These are phyloP conservation scores for Yarrowia sp. DNA, from an alignment of 805 yeast genomes.

Conservation along the genomic window DNA sequence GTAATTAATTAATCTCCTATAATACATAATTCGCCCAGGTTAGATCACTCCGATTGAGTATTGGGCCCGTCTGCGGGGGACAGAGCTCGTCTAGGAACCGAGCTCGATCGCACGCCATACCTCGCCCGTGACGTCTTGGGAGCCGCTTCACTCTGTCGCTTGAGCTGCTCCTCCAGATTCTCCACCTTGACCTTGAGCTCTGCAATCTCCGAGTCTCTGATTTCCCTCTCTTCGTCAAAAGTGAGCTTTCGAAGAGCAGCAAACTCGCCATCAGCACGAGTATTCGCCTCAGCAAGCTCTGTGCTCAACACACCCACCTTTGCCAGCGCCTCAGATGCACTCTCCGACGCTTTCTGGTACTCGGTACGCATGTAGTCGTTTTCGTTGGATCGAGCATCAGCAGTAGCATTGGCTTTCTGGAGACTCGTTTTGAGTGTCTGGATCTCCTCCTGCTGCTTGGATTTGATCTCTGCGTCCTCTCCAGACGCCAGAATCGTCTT, in stretches of 20 bases:
- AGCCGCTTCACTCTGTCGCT: conserved; percentile 31
- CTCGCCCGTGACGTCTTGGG: conserved; percentile 31
- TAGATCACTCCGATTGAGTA: conserved; percentile 10
- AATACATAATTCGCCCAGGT: neutral
- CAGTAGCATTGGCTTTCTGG: conserved; percentile 44
- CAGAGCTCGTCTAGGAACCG: conserved; percentile 33
- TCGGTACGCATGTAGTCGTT: conserved; percentile 50
- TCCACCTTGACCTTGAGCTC: conserved; percentile 35
- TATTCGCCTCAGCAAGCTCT: conserved; percentile 32
- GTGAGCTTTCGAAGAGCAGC: conserved; percentile 34
- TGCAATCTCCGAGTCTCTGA: conserved; percentile 35
- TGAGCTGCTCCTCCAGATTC: conserved; percentile 38
- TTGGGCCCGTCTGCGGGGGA: conserved; percentile 27
- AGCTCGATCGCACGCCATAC: conserved; percentile 33
- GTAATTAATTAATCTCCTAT: conserved; percentile 1
- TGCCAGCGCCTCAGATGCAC: conserved; percentile 36
- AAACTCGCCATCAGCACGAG: conserved; percentile 35
- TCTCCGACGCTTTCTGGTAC: conserved; percentile 36
- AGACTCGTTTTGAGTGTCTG: conserved; percentile 50
- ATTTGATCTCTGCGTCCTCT: conserved; percentile 34
- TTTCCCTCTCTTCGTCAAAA: conserved; percentile 37
- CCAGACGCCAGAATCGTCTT: conserved; percentile 34
- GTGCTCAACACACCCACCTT: conserved; percentile 37
- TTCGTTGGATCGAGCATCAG: conserved; percentile 55
- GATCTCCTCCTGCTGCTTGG: conserved; percentile 45